A percentile compares a stretch with the other conserved stretches of the same genome.
Conservation (phyloP, 2,329 filamentous ascomycete species). For the Cytospora leucostoma region DNA sequence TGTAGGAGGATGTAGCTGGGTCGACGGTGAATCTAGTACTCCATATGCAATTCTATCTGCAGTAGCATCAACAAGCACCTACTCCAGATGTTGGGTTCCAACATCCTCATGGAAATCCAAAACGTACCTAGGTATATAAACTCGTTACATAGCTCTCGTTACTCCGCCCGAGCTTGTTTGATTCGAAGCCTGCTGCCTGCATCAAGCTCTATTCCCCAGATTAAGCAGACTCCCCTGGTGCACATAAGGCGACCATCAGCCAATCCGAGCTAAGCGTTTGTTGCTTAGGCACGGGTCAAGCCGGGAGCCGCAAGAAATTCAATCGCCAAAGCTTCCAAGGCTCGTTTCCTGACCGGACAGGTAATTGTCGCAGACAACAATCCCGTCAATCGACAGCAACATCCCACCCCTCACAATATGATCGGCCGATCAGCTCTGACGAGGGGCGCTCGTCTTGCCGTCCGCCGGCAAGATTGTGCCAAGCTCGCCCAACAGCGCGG, state of each 20-base stretch:
- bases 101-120: too few species aligned
- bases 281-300: conserved; percentile 22
- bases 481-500: conserved; percentile 52
- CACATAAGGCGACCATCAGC: conserved; percentile 16
- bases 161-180: background rate
- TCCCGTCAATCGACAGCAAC: conserved; percentile 52
- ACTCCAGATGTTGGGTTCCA: too few species aligned
- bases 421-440: conserved; percentile 63
- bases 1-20: too few species aligned
- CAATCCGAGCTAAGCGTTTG: conserved; percentile 25
- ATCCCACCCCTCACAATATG: conserved; percentile 59
- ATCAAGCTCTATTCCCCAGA: background rate
- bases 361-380: conserved; percentile 37
- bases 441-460: conserved; percentile 59
- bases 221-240: conserved; percentile 3
- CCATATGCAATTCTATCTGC: too few species aligned
- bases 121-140: background rate
- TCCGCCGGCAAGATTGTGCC: conserved; percentile 60
- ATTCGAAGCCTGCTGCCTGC: background rate
- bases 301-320: conserved; percentile 34
- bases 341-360: conserved; percentile 29
- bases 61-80: too few species aligned
- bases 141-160: background rate
- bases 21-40: too few species aligned
- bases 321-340: conserved; percentile 35